Conservation (phyloP, 2,329 filamentous ascomycete genomes). For the Mariannaea sp. region DNA sequence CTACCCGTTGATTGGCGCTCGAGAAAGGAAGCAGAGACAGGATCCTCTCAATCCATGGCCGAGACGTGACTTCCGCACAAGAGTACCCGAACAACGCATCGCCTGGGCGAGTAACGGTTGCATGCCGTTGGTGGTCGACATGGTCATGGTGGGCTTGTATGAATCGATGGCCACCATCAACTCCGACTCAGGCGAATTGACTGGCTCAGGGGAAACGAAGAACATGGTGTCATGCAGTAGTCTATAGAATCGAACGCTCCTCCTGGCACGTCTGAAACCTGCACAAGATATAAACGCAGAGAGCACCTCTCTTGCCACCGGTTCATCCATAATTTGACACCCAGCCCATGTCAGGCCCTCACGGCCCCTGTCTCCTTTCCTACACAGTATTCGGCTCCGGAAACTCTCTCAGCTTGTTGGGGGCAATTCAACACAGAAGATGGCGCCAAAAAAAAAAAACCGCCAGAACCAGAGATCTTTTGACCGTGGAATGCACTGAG, state of each 20-base stretch:
- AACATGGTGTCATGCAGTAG: background rate
- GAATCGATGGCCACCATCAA: conserved; percentile 11
- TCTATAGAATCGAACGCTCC: background rate
- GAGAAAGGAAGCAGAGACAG: background rate
- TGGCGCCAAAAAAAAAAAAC: conserved; percentile 2
- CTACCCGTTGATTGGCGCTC: background rate
- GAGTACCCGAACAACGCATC: conserved; percentile 8
- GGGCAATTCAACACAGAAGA: conserved; percentile 1
- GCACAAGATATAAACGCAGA: background rate
- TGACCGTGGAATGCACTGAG: background rate
- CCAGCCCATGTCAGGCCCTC: too few relatives aligned
- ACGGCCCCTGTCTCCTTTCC: too few relatives aligned
- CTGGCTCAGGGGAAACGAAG: conserved; percentile 10
- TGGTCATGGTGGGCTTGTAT: conserved; percentile 7
- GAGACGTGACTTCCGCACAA: too few relatives aligned
- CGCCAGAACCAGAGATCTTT: background rate
- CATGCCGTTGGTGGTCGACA: conserved; percentile 9
- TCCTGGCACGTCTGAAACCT: conserved; percentile 1
- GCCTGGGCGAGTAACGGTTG: conserved; percentile 10
- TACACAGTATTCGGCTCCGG: too few relatives aligned
- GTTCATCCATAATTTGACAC: conserved; percentile 15
- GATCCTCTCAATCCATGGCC: too few relatives aligned
- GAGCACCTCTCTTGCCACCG: background rate
- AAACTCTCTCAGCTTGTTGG: background rate
- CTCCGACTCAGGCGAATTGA: conserved; percentile 4